Percentiles rank a stretch among this genome's conserved stretches.
phyloP scores from a whole-genome alignment of 2,329 filamentous ascomycete species.

The Bisporella sp. region DNA sequence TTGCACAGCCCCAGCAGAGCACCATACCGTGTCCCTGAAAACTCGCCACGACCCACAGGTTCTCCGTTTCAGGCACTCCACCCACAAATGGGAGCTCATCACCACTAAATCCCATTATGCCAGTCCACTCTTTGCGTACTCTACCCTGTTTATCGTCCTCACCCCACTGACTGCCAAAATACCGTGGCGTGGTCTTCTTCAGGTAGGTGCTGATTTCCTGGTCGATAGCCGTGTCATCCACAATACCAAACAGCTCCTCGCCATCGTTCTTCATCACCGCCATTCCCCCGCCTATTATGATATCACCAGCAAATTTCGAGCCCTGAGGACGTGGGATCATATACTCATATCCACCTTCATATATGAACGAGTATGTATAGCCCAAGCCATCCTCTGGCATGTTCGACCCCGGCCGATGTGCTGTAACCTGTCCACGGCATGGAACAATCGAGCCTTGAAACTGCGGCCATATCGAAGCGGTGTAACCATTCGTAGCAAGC shows the following conservation, averaged over 20 bases:
- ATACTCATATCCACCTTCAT: conserved; percentile 57
- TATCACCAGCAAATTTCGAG: conserved; percentile 29
- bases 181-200: conserved; percentile 20
- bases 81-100: conserved; percentile 49
- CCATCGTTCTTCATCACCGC: conserved; percentile 28
- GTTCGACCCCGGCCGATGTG: conserved; percentile 28
- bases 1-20: conserved; percentile 17
- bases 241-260: conserved; percentile 30
- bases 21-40: conserved; percentile 24
- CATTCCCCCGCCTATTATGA: conserved; percentile 24
- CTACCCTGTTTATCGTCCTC: conserved; percentile 31
- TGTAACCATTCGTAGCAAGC: conserved; percentile 48
- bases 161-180: conserved; percentile 36
- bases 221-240: conserved; percentile 30
- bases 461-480: conserved; percentile 36
- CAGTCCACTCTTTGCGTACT: conserved; percentile 42
- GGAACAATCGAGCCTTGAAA: conserved; percentile 39
- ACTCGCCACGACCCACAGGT: conserved; percentile 19
- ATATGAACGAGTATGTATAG: conserved; percentile 44
- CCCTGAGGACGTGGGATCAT: conserved; percentile 52
- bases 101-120: conserved; percentile 49
- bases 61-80: conserved; percentile 33
- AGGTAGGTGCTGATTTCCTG: conserved; percentile 17
- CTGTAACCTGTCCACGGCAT: conserved; percentile 42
- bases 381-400: conserved; percentile 20